Base-by-base conservation (phyloP, 257 asterid genomes). In the Lycium barbarum region DNA sequence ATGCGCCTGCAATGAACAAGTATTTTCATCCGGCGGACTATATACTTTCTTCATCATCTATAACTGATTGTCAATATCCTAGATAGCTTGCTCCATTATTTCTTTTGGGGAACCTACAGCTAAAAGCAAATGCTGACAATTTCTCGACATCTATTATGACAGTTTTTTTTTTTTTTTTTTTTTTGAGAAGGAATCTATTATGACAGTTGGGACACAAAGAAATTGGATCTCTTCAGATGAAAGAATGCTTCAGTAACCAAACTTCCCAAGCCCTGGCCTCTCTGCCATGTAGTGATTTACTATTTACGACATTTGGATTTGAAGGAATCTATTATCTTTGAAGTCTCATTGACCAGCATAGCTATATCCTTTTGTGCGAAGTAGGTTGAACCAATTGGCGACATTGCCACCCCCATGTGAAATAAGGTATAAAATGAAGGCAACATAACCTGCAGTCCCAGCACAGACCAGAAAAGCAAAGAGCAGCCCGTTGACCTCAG, bases 371-470 rank as follows among this genome's bases (percentile, higher is more conserved):
- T 86, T 88, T 71, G 89, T 83, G 70, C 91, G 79, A 73, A 91
- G 83, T 86, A 78, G 81, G 87, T 87, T 86, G 73, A 91, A 13
- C 90, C 94, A 88, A 84, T 86, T 87, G 63, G 89, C 89, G 38
- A 93, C 84, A 67, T 85, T 88, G 54, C 91, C 85, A 66, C 91
- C 87, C 65, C 94, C 87, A 38, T 80, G 95, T n/a, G 92, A 87
- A 82, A 97, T 90, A 47, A 97, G 96, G 84, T 97, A 97, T 36
- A 92, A 83, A 70, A 97, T 88, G 74, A 97, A 97, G 49, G 92
- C 89, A 59, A 89, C 85, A 81, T 97, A 97, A 6, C 92, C 95
- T 68, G 93, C 91, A 3, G 97, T 93, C 71, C 89, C 94, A 40
- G 86, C 84, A 73, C 92, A 87, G 82, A 95, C 91, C 3, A 93